phyloP scores from a whole-genome alignment of 2,329 filamentous ascomycete genomes.

The Verticillium dahliae region DNA sequence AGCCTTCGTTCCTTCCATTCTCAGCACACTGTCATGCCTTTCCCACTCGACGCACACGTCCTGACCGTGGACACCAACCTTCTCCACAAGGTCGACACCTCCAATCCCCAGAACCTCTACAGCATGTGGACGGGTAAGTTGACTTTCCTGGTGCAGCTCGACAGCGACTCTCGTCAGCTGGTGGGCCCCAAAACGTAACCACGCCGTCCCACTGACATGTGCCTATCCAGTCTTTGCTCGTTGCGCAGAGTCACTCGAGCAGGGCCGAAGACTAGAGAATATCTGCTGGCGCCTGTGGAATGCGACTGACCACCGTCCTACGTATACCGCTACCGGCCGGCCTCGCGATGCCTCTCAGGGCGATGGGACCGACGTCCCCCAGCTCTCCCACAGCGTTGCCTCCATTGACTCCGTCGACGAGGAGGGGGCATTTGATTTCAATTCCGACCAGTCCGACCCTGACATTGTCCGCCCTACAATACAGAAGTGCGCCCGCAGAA shows the following conservation, averaged over 20 bases:
- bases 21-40: constrained; percentile 57
- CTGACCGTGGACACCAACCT: constrained; percentile 86
- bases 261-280: constrained; percentile 89
- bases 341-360: constrained; percentile 41
- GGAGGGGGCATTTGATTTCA: constrained; percentile 57
- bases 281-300: constrained; percentile 95
- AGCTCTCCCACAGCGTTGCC: constrained; percentile 67
- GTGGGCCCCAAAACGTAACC: too few species aligned
- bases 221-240: constrained; percentile 72
- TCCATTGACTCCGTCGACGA: constrained; percentile 54
- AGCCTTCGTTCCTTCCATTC: too few species aligned
- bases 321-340: constrained; percentile 31
- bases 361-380: constrained; percentile 51
- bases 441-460: constrained; percentile 44
- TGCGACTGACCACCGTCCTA: constrained; percentile 46
- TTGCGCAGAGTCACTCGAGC: constrained; percentile 88
- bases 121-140: constrained; percentile 93
- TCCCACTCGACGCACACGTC: constrained; percentile 75
- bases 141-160: constrained; percentile 1
- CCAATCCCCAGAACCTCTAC: constrained; percentile 86
- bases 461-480: constrained; percentile 62
- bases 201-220: constrained; percentile 2
- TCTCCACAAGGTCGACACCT: constrained; percentile 91
- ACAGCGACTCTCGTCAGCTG: neutral
- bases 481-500: constrained; percentile 57